Evolutionary conservation across 805 yeast species (phyloP), one percentile per base, ranked within the genome.

Genomic region (Suhomyces kilbournensis): DNA sequence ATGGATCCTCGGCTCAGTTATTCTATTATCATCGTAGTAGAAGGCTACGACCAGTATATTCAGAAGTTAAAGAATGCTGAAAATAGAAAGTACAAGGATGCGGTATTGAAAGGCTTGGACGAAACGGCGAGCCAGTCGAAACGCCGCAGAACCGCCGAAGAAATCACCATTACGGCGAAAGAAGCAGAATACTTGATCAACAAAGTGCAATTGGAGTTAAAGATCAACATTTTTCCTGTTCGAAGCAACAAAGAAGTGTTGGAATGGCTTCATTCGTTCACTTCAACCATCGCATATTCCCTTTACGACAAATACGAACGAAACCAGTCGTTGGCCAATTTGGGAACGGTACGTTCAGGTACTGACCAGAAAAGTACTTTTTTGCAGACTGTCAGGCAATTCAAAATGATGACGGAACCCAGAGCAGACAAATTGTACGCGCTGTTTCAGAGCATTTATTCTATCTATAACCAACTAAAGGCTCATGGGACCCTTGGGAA

Each of bases 271-370:
- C 77, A 73, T 45, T 78, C 85, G 14, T 76, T 85, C 55, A 71
- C 88, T 0, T 79, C 83, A 57, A 75, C 90, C 0, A 74, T 86
- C 6, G 75, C 83, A 0, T 63, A 69, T 14, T 70, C 81, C 10
- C 60, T 82, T 28, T 81, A 81, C 64, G 90, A 85, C 60, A 80
- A 80, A 20, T 67, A 68, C 35, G 78, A 82, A 54, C 66, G 90
- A 55, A 79, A 82, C 61, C 72, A 75, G 52, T 79, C 78, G 38
- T 73, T 82, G 50, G 77, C 86, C 0, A 82, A 81, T 56, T 65
- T 86, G 7, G 84, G 85, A 4, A 69, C 65, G 1, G 76, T 84
- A 9, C 78, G 73, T 60, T 82, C 88, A 5, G 88, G 88, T 0
- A 66, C 71, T 10, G 79, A 77, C 57, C 58, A 70, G 3, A 66